These are phyloP conservation scores for Grosmannia serpens DNA, from an alignment of 2,329 filamentous ascomycete species.

Conservation along the genomic window DNA sequence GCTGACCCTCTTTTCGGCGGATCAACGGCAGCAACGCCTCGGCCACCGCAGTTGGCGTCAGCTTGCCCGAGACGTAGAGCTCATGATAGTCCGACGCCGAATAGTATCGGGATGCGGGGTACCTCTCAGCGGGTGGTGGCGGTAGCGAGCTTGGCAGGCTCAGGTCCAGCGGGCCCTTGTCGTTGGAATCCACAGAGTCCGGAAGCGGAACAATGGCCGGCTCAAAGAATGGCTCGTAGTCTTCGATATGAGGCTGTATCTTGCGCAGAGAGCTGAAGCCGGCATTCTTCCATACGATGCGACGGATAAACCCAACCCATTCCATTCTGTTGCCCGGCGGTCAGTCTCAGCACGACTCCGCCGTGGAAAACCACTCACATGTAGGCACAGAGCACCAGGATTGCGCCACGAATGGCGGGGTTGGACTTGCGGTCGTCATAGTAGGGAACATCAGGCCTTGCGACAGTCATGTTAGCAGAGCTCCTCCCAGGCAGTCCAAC, in stretches of 20 bases:
- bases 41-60: conserved; percentile 34
- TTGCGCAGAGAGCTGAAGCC: conserved; percentile 48
- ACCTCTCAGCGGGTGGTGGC: conserved; percentile 19
- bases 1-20: conserved; percentile 16
- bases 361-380: conserved; percentile 30
- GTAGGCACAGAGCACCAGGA: conserved; percentile 40
- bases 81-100: conserved; percentile 33
- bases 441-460: conserved; percentile 29
- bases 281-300: conserved; percentile 49
- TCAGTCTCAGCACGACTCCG: background rate
- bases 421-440: conserved; percentile 37
- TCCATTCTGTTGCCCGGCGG: conserved; percentile 31
- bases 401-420: conserved; percentile 43
- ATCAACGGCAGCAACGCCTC: conserved; percentile 34
- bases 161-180: conserved; percentile 5
- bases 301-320: conserved; percentile 40
- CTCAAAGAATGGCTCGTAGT: conserved; percentile 35
- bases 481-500: background rate
- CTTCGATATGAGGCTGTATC: conserved; percentile 37
- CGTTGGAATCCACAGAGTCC: conserved; percentile 28
- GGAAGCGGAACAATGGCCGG: conserved; percentile 31
- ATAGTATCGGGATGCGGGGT: conserved; percentile 25
- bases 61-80: conserved; percentile 30
- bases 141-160: conserved; percentile 5
- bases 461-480: background rate